Conservation (phyloP, 371 early-diverging fungal genomes). For the Syncephalastrum racemosum region DNA sequence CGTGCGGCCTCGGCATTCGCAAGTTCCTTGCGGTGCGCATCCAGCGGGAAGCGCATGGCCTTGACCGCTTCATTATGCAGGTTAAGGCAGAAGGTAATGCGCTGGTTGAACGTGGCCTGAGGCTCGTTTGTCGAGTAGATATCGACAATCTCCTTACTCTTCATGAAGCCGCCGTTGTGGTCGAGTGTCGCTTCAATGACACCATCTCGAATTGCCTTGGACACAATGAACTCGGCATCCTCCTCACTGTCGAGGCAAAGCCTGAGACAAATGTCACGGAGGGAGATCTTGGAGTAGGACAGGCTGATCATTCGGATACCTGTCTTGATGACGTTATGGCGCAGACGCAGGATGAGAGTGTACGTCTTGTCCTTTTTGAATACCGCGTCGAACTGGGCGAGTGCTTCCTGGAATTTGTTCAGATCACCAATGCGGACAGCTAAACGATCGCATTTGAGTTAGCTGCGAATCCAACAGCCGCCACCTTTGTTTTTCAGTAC, state of each 20-base stretch:
- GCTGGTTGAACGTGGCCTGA: slow-evolving; percentile 90
- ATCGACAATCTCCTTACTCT: slow-evolving; percentile 91
- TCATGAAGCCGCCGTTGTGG: slow-evolving; percentile 91
- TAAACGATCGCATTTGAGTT: slow-evolving; percentile 10
- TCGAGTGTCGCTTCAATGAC: slow-evolving; percentile 96
- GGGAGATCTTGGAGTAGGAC: slow-evolving; percentile 94
- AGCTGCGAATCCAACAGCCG: neutral
- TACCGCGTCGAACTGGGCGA: slow-evolving; percentile 68
- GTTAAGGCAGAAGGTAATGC: slow-evolving; percentile 93
- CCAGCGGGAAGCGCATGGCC: slow-evolving; percentile 95
- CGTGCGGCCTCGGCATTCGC: slow-evolving; percentile 84
- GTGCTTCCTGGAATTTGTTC: slow-evolving; percentile 86
- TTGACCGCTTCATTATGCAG: slow-evolving; percentile 96
- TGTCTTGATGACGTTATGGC: slow-evolving; percentile 98
- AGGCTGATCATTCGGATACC: slow-evolving; percentile 95
- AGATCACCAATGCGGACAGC: slow-evolving; percentile 96
- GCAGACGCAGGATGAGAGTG: slow-evolving; percentile 89
- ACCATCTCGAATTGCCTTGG: slow-evolving; percentile 98
- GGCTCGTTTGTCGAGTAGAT: slow-evolving; percentile 96
- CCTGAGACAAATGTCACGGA: slow-evolving; percentile 94
- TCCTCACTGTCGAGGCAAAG: slow-evolving; percentile 96
- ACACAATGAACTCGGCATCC: slow-evolving; percentile 97
- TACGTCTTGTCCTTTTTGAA: slow-evolving; percentile 90
- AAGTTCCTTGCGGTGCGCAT: slow-evolving; percentile 80
- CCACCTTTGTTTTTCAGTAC: neutral